Base-by-base conservation (phyloP, 2,329 filamentous ascomycete species). In the Pseudocercospora musae region DNA sequence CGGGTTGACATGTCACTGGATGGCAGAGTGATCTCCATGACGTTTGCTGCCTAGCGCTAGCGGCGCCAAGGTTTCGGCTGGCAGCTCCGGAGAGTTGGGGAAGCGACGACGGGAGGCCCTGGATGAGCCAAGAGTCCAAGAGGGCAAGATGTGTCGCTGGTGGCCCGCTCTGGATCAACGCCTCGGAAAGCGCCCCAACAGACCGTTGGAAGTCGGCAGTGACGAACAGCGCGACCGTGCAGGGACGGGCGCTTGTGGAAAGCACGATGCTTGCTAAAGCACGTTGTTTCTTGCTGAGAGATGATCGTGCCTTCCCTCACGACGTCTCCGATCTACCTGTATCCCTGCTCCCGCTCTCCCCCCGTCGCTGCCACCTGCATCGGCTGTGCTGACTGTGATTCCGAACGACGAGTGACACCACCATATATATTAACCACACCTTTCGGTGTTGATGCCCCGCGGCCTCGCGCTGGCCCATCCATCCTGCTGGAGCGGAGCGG, bases 371-470 rank as follows among this genome's bases (percentile, higher is more conserved):
- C n/a, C n/a, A 7, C 56, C 20, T 49, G 53, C 52, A 31, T 49
- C 62, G 59, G 62, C 29, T 62, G 59, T 62, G 52, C 49, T 42
- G 58, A 50, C 55, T 64, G 25, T 66, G 75, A 70, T 71, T 71
- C 31, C 70, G 72, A 13, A 69, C 73, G 20, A 55, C 49, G 31
- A 31, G n/a, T 21, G 37, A 18, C 37, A 21, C 54, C 48, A 29
- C 29, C 57, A 63, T 25, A 63, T 57, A 60, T 57, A 33, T 59
- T 44, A 55, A 55, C 23, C 20, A 31, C 44, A 27, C 25, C 48
- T 54, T 18, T 53, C 50, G 11, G n/a, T 27, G 25, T 33, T n/a
- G 20, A 29, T 42, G 53, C 20, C 6, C 13, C 31, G 37, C 25
- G 31, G 53, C 31, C 31, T 42, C 31, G 7, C 13, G 48, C 13